These are phyloP conservation scores for Tulasnella calospora DNA, from an alignment of 768 basidiomycete genomes.

Conservation along the genomic window DNA sequence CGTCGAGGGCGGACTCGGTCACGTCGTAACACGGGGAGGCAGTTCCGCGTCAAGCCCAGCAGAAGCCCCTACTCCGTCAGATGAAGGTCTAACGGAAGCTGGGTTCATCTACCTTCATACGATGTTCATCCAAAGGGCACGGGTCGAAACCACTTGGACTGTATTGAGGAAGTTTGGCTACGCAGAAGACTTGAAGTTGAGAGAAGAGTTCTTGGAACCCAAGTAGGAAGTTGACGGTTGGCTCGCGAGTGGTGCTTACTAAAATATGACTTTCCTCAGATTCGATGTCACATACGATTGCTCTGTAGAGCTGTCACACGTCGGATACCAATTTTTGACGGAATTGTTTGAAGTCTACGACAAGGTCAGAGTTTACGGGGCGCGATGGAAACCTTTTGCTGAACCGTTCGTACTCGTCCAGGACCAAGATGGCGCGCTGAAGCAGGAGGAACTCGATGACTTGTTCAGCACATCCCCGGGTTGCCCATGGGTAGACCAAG, in stretches of 20 bases:
- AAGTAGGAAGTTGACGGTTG: slow-evolving; percentile 52
- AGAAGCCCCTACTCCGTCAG: slow-evolving; percentile 31
- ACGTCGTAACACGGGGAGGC: slow-evolving; percentile 46
- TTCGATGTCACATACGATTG: slow-evolving; percentile 92
- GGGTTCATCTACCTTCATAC: slow-evolving; percentile 95
- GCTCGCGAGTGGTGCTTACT: slow-evolving; percentile 23
- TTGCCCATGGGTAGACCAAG: slow-evolving; percentile 70
- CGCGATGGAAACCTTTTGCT: neutral
- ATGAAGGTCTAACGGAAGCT: slow-evolving; percentile 79
- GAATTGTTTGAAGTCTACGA: slow-evolving; percentile 95
- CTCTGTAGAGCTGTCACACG: slow-evolving; percentile 89
- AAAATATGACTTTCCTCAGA: slow-evolving; percentile 41
- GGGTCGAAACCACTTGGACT: slow-evolving; percentile 97
- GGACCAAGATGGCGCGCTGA: slow-evolving; percentile 95
- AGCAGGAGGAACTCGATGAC: slow-evolving; percentile 72
- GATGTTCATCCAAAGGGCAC: slow-evolving; percentile 90
- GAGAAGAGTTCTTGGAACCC: slow-evolving; percentile 81
- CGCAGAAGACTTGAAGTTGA: slow-evolving; percentile 85
- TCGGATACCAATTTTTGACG: slow-evolving; percentile 95
- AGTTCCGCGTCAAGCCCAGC: neutral
- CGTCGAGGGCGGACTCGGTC: slow-evolving; percentile 48
- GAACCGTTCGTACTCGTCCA: slow-evolving; percentile 34
- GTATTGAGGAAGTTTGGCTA: slow-evolving; percentile 93
- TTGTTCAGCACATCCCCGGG: slow-evolving; percentile 93
- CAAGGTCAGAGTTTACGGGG: slow-evolving; percentile 50